Evolutionary conservation across 2,329 filamentous ascomycete species (phyloP), one percentile per base, ranked within the genome.

Genomic region (Orbilia quercus): DNA sequence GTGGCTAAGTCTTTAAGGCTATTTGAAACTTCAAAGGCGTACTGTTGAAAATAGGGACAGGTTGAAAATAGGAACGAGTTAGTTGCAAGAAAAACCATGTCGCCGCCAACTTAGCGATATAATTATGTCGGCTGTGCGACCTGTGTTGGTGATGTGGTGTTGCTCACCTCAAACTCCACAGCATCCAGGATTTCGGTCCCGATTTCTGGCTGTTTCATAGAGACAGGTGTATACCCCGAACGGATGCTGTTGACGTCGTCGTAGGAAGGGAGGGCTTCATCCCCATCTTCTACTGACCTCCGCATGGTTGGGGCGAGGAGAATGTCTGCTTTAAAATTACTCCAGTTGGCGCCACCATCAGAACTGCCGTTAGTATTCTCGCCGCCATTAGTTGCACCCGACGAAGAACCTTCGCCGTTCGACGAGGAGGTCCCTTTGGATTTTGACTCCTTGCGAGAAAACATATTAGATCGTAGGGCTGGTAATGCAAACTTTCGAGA

Each of bases 241-340:
- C 34, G 58, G n/a, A 72, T 54, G n/a, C 67, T 72, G 44, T 72
- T 72, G 14, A 51, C 67, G 45, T 72, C 67, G 31, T 72, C 67
- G 25, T 72, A 72, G 0, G 58, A 64, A 40, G 67, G 67, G n/a
- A 59, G 67, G 1, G 40, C 45, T 11, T 63, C 50, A n/a, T 72
- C 58, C 34, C 47, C 53, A 7, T 69, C 64, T 28, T 53, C 38
- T 25, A 72, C 20, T 25, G 58, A 38, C 11, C 59, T 16, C n/a
- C 67, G 40, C 20, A 59, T 58, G 6, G 59, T 59, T 16, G 58
- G 51, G 38, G 67, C 67, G 18, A 72, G 38, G 5, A 72, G 51
- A 18, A 51, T 51, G 11, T 38, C 44, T 6, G 51, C 38, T 28
- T 72, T 72, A n/a, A 38, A 16, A 18, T 44, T 44, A n/a, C 20